Conservation (phyloP, 1,139 yeast species). For the Kodamaea derodonti region DNA sequence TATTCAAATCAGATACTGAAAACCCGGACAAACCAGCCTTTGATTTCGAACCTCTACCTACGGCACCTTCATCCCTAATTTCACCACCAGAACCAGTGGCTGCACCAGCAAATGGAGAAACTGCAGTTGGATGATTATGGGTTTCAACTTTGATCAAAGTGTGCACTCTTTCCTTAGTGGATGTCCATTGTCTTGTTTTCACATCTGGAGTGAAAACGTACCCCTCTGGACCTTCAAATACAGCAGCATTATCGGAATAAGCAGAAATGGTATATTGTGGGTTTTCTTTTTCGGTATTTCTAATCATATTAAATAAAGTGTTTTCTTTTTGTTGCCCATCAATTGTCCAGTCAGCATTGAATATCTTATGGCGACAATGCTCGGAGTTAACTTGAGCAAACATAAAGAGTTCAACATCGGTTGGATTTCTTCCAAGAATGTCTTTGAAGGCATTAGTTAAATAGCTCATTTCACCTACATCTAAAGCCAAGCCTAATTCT, state of each 20-base stretch:
- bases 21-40: constrained; percentile 96
- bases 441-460: constrained; percentile 73
- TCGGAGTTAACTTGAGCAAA: constrained; percentile 99
- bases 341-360: constrained; percentile 97
- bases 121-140: constrained; percentile 99
- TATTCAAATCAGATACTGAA: constrained; percentile 84
- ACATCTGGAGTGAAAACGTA: constrained; percentile 76
- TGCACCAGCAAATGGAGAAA: constrained; percentile 98
- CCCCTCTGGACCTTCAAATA: constrained; percentile 79
- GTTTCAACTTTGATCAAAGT: constrained; percentile 96
- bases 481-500: constrained; percentile 86
- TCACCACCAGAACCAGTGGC: constrained; percentile 99
- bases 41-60: constrained; percentile 95
- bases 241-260: constrained; percentile 98
- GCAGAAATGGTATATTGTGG: constrained; percentile 90
- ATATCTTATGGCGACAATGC: constrained; percentile 98
- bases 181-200: constrained; percentile 65
- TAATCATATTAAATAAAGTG: constrained; percentile 89
- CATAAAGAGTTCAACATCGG: constrained; percentile 97
- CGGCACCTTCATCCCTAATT: constrained; percentile 99
- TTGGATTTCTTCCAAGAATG: constrained; percentile 83
- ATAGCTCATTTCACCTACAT: constrained; percentile 88
- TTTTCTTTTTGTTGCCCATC: constrained; percentile 73
- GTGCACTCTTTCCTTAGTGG: constrained; percentile 75
- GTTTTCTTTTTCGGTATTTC: constrained; percentile 81